Base-by-base conservation (phyloP, 257 asterid genomes). In the Gentiana straminea region DNA sequence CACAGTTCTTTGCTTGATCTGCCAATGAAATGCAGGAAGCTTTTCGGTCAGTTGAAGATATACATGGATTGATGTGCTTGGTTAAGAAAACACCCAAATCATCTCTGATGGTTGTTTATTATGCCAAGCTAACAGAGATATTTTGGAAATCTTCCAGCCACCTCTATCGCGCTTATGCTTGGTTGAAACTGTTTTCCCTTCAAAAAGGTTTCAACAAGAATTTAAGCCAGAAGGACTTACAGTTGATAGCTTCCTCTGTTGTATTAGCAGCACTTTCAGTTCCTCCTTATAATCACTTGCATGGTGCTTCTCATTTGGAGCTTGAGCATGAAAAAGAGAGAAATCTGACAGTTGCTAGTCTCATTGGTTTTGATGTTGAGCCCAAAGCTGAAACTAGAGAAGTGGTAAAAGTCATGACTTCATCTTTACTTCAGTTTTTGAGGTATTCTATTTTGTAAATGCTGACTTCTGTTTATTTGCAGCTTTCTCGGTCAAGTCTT, bases 91-190 rank as follows among this genome's bases (percentile, higher is more conserved):
- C 86, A 3, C 98, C 95, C 15, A 90, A 90, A 58, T 47, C 98
- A 12, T 84, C 96, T 24, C 60, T 77, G 69, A 74, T 90, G 98
- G 95, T 83, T 58, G 76, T 86, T 52, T 90, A 84, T 61, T 90
- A 86, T 70, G 84, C 94, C 50, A 90, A 90, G 77, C 86, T 90
- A 15, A 78, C 95, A 0, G 93, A 90, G 69, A 84, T 90, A 61
- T 90, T 90, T 68, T 90, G 97, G 97, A 76, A 64, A 77, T 90
- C 98, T 3, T 82, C 93, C 56, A 84, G 67, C 65, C 81, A 90
- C 74, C 94, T 90, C 33, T 84, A 90, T 75, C 98, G 86, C 76
- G 98, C 98, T 44, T 86, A 83, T 72, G 98, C 96, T 51, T 86
- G 96, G 98, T 91, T 90, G 49, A 90, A 86, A 79, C 95, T 90